Evolutionary conservation across 1,284 basidiomycete species (phyloP).

Genomic region (Leccinum pachyderme): DNA sequence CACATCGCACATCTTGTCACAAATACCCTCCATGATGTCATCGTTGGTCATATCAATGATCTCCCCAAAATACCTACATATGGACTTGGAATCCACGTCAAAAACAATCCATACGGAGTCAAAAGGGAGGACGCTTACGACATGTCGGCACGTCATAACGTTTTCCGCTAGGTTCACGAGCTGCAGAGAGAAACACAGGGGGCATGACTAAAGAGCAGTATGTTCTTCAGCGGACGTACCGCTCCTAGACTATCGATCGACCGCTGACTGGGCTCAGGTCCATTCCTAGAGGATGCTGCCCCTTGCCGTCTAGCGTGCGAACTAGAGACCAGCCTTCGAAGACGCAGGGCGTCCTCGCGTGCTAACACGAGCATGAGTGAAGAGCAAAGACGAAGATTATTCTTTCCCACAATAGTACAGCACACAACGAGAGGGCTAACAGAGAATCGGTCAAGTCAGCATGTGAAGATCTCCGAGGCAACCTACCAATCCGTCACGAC

Average conservation of each 20-base stretch:
- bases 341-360: slow-evolving; percentile 66
- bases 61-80: slow-evolving; percentile 86
- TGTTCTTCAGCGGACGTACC: slow-evolving; percentile 39
- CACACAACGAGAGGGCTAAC: slow-evolving; percentile 74
- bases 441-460: neutral
- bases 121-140: slow-evolving; percentile 44
- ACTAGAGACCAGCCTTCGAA: slow-evolving; percentile 53
- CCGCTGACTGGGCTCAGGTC: slow-evolving; percentile 62
- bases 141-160: slow-evolving; percentile 65
- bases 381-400: neutral
- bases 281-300: slow-evolving; percentile 42
- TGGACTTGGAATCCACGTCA: slow-evolving; percentile 42
- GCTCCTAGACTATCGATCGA: slow-evolving; percentile 63
- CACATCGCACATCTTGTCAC: slow-evolving; percentile 84
- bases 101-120: neutral
- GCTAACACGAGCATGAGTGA: slow-evolving; percentile 43
- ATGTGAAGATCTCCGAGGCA: neutral
- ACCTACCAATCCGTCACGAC: slow-evolving; percentile 77
- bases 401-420: slow-evolving; percentile 71
- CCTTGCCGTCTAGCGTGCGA: slow-evolving; percentile 44
- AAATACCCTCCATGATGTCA: slow-evolving; percentile 53
- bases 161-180: slow-evolving; percentile 70
- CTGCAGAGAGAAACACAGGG: slow-evolving; percentile 34
- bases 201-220: neutral
- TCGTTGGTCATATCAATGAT: slow-evolving; percentile 53